These are phyloP conservation scores for Emmonsia crescens DNA, from an alignment of 2,329 filamentous ascomycete genomes.

Conservation along the genomic window DNA sequence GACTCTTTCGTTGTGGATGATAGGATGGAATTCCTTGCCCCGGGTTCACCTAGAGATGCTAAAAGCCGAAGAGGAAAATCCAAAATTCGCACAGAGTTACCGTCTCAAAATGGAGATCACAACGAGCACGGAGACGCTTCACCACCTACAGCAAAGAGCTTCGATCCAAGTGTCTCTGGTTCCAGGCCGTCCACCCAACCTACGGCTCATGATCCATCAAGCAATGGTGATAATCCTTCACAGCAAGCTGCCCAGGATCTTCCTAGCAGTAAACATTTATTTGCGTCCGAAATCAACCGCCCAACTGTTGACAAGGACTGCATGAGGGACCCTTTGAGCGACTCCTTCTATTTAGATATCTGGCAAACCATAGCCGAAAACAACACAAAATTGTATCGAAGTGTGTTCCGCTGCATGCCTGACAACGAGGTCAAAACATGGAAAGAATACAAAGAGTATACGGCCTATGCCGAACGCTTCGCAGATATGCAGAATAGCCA, in stretches of 20 bases:
- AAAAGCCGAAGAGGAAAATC: not conserved
- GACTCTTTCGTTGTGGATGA: conserved; percentile 60
- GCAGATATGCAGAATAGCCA: conserved; percentile 51
- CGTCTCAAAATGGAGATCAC: not conserved
- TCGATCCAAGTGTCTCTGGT: conserved; percentile 32
- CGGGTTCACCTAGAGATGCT: conserved; percentile 38
- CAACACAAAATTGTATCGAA: conserved; percentile 88
- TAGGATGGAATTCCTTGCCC: conserved; percentile 59
- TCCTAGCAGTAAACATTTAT: conserved; percentile 40
- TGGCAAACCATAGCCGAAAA: conserved; percentile 85
- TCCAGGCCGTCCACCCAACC: not conserved
- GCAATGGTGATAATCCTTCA: conserved; percentile 52
- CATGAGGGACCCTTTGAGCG: conserved; percentile 80
- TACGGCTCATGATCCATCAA: conserved; percentile 31
- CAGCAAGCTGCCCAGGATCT: conserved; percentile 32
- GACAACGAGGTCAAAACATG: conserved; percentile 89
- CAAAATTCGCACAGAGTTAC: not conserved
- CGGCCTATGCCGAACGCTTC: conserved; percentile 67
- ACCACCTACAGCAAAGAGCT: conserved; percentile 40
- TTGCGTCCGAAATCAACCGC: conserved; percentile 56
- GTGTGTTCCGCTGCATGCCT: conserved; percentile 93
- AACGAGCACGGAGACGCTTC: conserved; percentile 1
- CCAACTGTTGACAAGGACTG: conserved; percentile 77
- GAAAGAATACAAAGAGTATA: conserved; percentile 83
- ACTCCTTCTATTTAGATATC: conserved; percentile 72